A percentile compares a stretch with the other conserved stretches of the same genome.
Conservation (phyloP, 2,329 filamentous ascomycete species). For the Xylariales sp. region DNA sequence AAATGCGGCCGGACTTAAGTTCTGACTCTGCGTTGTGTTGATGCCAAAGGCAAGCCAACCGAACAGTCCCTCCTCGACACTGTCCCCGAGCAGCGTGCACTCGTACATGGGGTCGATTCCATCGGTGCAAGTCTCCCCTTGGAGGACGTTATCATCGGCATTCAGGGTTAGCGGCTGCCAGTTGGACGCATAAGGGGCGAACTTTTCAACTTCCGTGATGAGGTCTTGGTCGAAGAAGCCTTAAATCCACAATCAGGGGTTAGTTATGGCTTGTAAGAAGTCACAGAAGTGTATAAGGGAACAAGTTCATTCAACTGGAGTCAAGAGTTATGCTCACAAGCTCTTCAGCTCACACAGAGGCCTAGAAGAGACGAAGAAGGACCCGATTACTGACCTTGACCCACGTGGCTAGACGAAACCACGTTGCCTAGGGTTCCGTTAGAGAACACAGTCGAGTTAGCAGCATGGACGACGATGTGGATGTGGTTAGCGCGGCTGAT, state of each 20-base stretch:
- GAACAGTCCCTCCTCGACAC: constrained; percentile 1
- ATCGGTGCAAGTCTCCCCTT: neutral
- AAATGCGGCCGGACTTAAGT: neutral
- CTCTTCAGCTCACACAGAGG: constrained; percentile 45
- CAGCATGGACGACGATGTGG: constrained; percentile 40
- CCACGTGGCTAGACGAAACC: constrained; percentile 50
- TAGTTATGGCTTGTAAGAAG: too few species aligned
- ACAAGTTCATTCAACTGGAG: too few species aligned
- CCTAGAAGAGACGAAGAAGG: constrained; percentile 43
- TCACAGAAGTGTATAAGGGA: too few species aligned
- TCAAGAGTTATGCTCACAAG: too few species aligned
- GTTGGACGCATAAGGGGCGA: neutral
- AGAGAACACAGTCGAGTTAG: constrained; percentile 27
- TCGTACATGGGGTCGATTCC: constrained; percentile 1
- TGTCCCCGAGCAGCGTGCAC: neutral
- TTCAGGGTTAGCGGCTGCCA: neutral
- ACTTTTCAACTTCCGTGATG: constrained; percentile 24
- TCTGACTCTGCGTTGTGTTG: neutral
- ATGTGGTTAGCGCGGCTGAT: constrained; percentile 40
- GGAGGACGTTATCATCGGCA: neutral
- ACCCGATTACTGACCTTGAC: constrained; percentile 41
- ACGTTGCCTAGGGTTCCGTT: constrained; percentile 46
- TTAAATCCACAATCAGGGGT: too few species aligned
- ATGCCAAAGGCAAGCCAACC: constrained; percentile 2
- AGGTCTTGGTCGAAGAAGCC: constrained; percentile 61